phyloP scores from a whole-genome alignment of 495 filamentous ascomycete species.

The Extremus antarcticus region DNA sequence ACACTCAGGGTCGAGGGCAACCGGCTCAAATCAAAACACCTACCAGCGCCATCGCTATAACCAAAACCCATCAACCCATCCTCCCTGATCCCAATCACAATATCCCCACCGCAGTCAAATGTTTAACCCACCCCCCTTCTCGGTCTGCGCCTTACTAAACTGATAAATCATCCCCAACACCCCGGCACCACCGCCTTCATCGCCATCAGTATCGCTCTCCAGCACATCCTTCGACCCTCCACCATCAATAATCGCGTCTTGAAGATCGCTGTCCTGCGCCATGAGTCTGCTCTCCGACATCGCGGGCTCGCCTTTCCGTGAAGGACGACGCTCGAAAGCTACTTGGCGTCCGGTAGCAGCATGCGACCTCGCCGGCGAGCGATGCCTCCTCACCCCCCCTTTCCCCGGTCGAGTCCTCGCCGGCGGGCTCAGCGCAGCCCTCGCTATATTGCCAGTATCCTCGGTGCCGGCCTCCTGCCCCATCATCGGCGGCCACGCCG shows the following conservation, averaged over 20 bases:
- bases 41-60: neutral
- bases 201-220: conserved; percentile 35
- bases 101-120: too few species aligned
- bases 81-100: neutral
- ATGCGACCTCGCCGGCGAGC: neutral
- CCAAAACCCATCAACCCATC: neutral
- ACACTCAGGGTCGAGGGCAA: too few species aligned
- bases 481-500: conserved; percentile 16
- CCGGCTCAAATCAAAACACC: too few species aligned
- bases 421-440: neutral
- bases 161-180: conserved; percentile 84
- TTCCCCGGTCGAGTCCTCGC: neutral
- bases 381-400: neutral
- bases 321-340: neutral
- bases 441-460: neutral
- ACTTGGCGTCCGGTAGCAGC: neutral
- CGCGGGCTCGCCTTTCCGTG: neutral
- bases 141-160: conserved; percentile 75
- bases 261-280: conserved; percentile 4
- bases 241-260: neutral
- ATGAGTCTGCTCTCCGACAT: conserved; percentile 5
- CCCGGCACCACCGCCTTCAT: conserved; percentile 37
- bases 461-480: neutral
- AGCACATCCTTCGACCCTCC: neutral
- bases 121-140: conserved; percentile 11